Conservation (phyloP, 495 filamentous ascomycete genomes). For the Cercophora samala region DNA sequence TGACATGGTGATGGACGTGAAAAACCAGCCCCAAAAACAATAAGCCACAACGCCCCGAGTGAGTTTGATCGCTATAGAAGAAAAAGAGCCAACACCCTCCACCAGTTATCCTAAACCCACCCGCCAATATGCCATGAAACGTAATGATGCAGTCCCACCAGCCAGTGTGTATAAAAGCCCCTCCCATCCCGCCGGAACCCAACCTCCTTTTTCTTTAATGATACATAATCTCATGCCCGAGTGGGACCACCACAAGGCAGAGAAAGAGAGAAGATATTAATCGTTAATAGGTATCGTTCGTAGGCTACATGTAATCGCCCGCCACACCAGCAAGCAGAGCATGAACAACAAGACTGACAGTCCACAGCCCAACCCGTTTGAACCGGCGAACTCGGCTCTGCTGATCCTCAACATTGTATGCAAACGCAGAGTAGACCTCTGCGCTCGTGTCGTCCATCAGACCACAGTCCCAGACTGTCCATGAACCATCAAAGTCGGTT, state of each 20-base stretch:
- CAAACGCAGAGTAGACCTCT: conserved; percentile 92
- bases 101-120: not conserved
- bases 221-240: not conserved
- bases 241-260: not conserved
- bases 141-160: not conserved
- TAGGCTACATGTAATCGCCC: conserved; percentile 62
- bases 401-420: conserved; percentile 79
- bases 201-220: not conserved
- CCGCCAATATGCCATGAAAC: not conserved
- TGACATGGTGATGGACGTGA: not conserved
- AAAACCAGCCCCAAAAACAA: not conserved
- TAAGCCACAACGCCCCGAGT: not conserved
- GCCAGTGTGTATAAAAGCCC: not conserved
- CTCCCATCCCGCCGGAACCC: not conserved
- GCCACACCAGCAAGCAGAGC: conserved; percentile 95
- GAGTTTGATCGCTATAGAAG: not conserved
- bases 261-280: conserved; percentile 8
- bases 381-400: conserved; percentile 79
- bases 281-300: not conserved
- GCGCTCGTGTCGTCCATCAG: conserved; percentile 94
- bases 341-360: conserved; percentile 82
- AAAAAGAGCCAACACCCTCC: not conserved
- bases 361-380: conserved; percentile 97
- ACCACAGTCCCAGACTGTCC: conserved; percentile 91
- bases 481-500: conserved; percentile 89